These are phyloP conservation scores for Epithemia pelagica DNA, from an alignment of 108 stramenopile genomes.

Conservation along the genomic window DNA sequence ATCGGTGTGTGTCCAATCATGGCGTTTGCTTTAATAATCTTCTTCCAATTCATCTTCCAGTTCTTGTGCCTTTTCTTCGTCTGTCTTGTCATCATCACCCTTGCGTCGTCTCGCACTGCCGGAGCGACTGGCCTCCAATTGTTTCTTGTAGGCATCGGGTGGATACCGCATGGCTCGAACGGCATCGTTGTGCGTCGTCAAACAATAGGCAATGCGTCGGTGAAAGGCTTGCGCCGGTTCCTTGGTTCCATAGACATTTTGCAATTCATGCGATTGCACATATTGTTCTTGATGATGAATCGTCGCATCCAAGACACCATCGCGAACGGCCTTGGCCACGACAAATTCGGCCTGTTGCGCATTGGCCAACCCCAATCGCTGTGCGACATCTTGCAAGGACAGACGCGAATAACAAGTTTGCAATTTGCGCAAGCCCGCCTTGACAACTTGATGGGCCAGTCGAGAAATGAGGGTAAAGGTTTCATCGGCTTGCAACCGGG, in stretches of 20 bases:
- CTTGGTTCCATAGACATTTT: slow-evolving; percentile 94
- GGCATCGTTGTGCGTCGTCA: slow-evolving; percentile 98
- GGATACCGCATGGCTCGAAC: slow-evolving; percentile 96
- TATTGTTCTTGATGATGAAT: slow-evolving; percentile 92
- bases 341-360: slow-evolving; percentile 92
- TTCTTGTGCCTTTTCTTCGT: slow-evolving; percentile 85
- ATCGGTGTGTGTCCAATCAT: too few species aligned
- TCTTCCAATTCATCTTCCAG: slow-evolving; percentile 82
- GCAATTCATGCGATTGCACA: slow-evolving; percentile 86
- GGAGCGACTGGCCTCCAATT: slow-evolving; percentile 77
- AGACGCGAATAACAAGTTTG: slow-evolving; percentile 85
- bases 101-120: slow-evolving; percentile 41
- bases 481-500: slow-evolving; percentile 72
- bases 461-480: slow-evolving; percentile 91
- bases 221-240: slow-evolving; percentile 98
- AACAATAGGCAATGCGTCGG: slow-evolving; percentile 94
- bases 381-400: slow-evolving; percentile 89
- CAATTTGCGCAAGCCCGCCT: slow-evolving; percentile 94
- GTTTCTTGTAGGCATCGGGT: slow-evolving; percentile 90
- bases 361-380: slow-evolving; percentile 76
- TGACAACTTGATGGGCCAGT: slow-evolving; percentile 94
- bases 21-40: slow-evolving; percentile 68
- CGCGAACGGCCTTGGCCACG: slow-evolving; percentile 95
- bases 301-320: slow-evolving; percentile 98
- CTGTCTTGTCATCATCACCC: slow-evolving; percentile 75